Percentiles rank a stretch among this genome's conserved stretches.
Conservation (phyloP, 306 rosid genomes). For the Trifolium dubium region DNA sequence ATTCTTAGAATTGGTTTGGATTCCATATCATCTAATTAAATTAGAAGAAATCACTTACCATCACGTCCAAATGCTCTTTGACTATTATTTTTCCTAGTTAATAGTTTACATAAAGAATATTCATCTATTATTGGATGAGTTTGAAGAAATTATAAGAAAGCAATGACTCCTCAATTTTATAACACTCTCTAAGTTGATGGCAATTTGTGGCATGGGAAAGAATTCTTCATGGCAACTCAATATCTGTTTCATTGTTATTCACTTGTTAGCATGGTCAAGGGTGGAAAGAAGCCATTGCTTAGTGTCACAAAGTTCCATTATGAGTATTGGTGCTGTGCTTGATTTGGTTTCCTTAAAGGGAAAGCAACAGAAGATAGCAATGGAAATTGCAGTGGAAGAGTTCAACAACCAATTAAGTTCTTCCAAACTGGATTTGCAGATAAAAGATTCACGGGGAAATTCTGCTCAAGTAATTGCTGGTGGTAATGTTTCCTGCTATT, state of each 20-base stretch:
- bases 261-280: constrained; percentile 26
- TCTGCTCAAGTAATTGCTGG: constrained; percentile 38
- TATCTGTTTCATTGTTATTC: constrained; percentile 11
- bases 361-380: constrained; percentile 52
- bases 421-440: constrained; percentile 20
- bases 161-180: not conserved
- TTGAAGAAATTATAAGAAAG: not conserved
- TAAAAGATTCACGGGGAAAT: constrained; percentile 11
- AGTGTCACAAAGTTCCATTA: not conserved
- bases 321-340: constrained; percentile 52
- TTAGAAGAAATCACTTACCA: too few species aligned
- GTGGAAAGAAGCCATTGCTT: constrained; percentile 17
- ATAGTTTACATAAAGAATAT: not conserved
- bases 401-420: constrained; percentile 35
- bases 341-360: constrained; percentile 51
- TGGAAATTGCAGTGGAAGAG: constrained; percentile 54
- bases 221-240: not conserved
- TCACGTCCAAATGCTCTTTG: too few species aligned
- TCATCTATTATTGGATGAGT: not conserved
- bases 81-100: too few species aligned
- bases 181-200: not conserved
- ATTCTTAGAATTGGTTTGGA: too few species aligned
- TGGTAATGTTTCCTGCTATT: constrained; percentile 27
- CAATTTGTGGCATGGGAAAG: not conserved
- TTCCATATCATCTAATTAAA: too few species aligned